These are phyloP conservation scores for Collybia nuda DNA, from an alignment of 768 basidiomycete species.

Conservation along the genomic window DNA sequence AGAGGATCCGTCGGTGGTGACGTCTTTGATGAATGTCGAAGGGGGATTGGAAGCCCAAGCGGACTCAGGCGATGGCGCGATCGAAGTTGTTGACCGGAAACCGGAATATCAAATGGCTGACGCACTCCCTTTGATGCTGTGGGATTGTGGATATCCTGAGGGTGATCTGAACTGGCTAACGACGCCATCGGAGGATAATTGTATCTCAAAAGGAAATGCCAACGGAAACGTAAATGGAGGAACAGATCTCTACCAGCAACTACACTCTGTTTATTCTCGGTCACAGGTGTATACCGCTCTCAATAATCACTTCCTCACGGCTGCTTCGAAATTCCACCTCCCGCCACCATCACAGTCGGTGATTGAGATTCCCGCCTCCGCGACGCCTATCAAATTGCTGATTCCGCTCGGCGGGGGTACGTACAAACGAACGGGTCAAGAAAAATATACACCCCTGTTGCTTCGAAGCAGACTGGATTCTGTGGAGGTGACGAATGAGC, in stretches of 20 bases:
- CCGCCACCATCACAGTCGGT: conserved; percentile 38
- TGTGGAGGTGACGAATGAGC: conserved; percentile 73
- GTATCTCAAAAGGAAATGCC: conserved; percentile 14
- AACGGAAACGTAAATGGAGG: conserved; percentile 21
- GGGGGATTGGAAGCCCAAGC: conserved; percentile 36
- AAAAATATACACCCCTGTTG: conserved; percentile 68
- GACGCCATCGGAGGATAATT: conserved; percentile 12
- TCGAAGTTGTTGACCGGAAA: conserved; percentile 63
- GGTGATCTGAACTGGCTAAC: conserved; percentile 74
- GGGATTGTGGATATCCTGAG: conserved; percentile 79
- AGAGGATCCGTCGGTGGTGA: conserved; percentile 70
- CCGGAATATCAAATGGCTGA: conserved; percentile 96
- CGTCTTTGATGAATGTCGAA: conserved; percentile 72
- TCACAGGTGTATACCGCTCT: conserved; percentile 67
- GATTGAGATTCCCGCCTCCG: conserved; percentile 2
- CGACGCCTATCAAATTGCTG: conserved; percentile 24
- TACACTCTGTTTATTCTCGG: conserved; percentile 54
- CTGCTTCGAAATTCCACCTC: conserved; percentile 50
- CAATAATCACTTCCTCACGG: conserved; percentile 63
- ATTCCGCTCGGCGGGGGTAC: conserved; percentile 76
- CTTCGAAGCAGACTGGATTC: conserved; percentile 65
- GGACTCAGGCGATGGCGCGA: conserved; percentile 29
- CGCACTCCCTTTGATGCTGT: conserved; percentile 85
- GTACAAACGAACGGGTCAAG: conserved; percentile 46
- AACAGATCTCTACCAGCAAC: conserved; percentile 46